These are phyloP conservation scores for Candolleomyces aberdarensis DNA, from an alignment of 768 basidiomycete species.

Conservation along the genomic window DNA sequence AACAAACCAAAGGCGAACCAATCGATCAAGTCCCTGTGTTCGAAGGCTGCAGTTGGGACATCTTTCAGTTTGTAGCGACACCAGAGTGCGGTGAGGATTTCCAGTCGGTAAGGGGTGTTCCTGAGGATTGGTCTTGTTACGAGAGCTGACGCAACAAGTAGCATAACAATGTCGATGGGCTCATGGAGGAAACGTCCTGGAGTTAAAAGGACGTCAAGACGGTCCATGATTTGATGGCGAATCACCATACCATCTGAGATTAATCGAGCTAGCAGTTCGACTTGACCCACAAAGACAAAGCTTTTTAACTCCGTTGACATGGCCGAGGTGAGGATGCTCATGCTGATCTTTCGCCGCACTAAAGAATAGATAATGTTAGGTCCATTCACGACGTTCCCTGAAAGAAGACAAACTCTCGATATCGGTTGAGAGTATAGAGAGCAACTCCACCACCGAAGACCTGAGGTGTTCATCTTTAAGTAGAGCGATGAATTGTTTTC, in stretches of 20 bases:
- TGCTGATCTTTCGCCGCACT: background rate
- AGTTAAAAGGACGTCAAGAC: background rate
- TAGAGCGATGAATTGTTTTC: background rate
- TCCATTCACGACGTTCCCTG: background rate
- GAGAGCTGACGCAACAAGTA: background rate
- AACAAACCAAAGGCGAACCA: background rate
- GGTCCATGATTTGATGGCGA: background rate
- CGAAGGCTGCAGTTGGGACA: background rate
- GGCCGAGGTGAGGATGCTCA: background rate
- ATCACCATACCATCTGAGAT: background rate
- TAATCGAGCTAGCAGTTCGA: background rate
- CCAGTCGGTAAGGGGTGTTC: background rate
- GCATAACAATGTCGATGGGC: background rate
- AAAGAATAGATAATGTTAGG: background rate
- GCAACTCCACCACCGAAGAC: background rate
- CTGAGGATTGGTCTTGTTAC: background rate
- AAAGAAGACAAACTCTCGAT: background rate
- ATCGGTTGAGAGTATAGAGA: background rate
- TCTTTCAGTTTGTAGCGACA: background rate
- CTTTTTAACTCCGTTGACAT: background rate
- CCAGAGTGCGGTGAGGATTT: background rate
- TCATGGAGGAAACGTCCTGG: background rate
- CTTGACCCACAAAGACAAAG: background rate
- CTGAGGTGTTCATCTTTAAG: background rate
- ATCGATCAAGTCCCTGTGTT: background rate